Percentiles rank a stretch among this genome's conserved stretches.
Conservation (phyloP, 805 yeast genomes). For the Saccharomyces mikatae region DNA sequence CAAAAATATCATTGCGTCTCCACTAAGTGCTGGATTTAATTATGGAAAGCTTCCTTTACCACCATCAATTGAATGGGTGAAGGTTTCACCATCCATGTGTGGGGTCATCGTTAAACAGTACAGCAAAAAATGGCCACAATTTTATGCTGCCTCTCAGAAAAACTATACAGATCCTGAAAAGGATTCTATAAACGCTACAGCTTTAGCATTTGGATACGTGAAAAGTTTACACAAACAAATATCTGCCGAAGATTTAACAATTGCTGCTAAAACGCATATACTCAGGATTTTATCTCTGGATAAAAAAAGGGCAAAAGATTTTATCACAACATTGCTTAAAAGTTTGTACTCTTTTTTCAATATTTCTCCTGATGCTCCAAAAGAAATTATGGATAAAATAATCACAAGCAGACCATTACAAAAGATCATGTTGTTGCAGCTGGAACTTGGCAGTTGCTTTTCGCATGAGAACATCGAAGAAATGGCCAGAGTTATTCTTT, state of each 20-base stretch:
- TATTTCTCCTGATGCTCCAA: constrained; percentile 29
- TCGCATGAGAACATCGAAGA: constrained; percentile 22
- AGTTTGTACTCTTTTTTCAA: constrained; percentile 29
- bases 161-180: constrained; percentile 10
- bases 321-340: constrained; percentile 20
- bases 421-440: constrained; percentile 28
- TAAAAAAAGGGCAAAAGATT: constrained; percentile 21
- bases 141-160: constrained; percentile 12
- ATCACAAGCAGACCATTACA: constrained; percentile 31
- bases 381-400: constrained; percentile 30
- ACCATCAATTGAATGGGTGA: constrained; percentile 24
- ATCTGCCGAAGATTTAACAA: constrained; percentile 30
- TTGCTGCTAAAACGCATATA: constrained; percentile 28
- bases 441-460: constrained; percentile 29
- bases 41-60: constrained; percentile 19
- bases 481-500: constrained; percentile 27
- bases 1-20: constrained; percentile 24
- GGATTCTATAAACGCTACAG: constrained; percentile 24
- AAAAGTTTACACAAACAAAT: constrained; percentile 29
- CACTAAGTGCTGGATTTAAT: constrained; percentile 24
- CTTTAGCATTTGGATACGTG: constrained; percentile 31
- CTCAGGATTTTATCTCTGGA: constrained; percentile 15
- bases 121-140: constrained; percentile 14
- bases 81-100: constrained; percentile 29
- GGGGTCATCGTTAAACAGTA: constrained; percentile 23